phyloP scores from a whole-genome alignment of 306 rosid genomes.

The Prunus campanulata region DNA sequence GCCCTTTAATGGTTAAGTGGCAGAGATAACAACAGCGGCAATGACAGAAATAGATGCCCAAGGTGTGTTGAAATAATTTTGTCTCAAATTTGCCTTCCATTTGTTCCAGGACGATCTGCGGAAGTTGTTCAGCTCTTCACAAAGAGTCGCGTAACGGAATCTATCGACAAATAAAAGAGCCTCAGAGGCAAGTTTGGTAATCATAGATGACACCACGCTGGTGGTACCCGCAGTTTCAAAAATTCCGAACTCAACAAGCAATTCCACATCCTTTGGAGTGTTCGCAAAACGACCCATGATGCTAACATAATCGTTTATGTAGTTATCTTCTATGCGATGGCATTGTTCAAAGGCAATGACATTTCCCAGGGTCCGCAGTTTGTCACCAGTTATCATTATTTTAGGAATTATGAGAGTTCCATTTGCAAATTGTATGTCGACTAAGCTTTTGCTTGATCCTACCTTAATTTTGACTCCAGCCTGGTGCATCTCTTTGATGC shows the following conservation, averaged over 20 bases:
- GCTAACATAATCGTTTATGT: not conserved
- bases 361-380: conserved; percentile 1
- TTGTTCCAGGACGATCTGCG: too few relatives aligned
- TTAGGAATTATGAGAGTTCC: conserved; percentile 23
- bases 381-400: not conserved
- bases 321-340: not conserved
- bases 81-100: too few relatives aligned
- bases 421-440: not conserved
- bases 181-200: too few relatives aligned
- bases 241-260: conserved; percentile 13
- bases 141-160: too few relatives aligned
- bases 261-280: not conserved
- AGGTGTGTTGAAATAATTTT: too few relatives aligned
- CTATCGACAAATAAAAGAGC: too few relatives aligned
- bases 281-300: conserved; percentile 21
- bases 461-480: conserved; percentile 7
- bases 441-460: conserved; percentile 8
- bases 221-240: too few relatives aligned
- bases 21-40: too few relatives aligned
- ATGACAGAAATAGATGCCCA: too few relatives aligned
- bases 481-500: not conserved
- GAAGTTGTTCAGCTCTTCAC: too few relatives aligned
- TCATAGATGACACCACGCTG: too few relatives aligned
- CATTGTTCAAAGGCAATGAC: conserved; percentile 29
- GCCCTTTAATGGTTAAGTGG: too few relatives aligned